A percentile compares a stretch with the other conserved stretches of the same genome.
Evolutionary conservation across 306 rosid species (phyloP).

Genomic region (Quercus variabilis): DNA sequence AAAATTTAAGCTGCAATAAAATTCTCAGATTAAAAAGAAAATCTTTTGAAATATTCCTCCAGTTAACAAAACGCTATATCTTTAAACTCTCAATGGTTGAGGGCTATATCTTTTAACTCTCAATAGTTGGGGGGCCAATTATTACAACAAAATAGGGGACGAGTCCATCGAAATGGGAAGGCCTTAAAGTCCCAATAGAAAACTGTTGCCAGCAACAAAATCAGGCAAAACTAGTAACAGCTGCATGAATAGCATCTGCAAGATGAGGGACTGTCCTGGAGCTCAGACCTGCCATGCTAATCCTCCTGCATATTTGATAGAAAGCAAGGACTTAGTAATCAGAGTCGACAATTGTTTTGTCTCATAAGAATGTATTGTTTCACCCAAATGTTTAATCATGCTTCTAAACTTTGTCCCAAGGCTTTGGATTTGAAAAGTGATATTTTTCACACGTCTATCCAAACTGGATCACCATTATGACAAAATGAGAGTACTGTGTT

Average conservation of each 20-base stretch:
- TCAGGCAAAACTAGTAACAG: slow-evolving; percentile 51
- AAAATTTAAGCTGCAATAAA: neutral
- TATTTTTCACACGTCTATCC: neutral
- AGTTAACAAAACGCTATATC: neutral
- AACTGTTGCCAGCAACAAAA: neutral
- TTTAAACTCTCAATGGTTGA: neutral
- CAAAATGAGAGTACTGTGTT: neutral
- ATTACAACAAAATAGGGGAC: slow-evolving; percentile 28
- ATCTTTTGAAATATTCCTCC: neutral
- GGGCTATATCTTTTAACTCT: neutral
- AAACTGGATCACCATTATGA: neutral
- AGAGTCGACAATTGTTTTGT: neutral
- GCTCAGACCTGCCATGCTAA: slow-evolving; percentile 99
- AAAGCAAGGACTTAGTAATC: neutral
- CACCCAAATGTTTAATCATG: neutral
- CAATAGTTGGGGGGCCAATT: slow-evolving; percentile 23
- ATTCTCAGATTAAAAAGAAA: neutral
- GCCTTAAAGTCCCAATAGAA: neutral
- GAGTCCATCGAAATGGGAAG: neutral
- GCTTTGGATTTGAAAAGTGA: neutral
- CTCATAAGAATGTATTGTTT: neutral
- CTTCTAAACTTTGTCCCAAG: neutral
- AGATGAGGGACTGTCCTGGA: slow-evolving; percentile 86
- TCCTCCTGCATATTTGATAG: slow-evolving; percentile 64
- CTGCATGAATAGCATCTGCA: slow-evolving; percentile 87